Base-by-base conservation (phyloP, 139 green algal species). In the Micractinium sp. region DNA sequence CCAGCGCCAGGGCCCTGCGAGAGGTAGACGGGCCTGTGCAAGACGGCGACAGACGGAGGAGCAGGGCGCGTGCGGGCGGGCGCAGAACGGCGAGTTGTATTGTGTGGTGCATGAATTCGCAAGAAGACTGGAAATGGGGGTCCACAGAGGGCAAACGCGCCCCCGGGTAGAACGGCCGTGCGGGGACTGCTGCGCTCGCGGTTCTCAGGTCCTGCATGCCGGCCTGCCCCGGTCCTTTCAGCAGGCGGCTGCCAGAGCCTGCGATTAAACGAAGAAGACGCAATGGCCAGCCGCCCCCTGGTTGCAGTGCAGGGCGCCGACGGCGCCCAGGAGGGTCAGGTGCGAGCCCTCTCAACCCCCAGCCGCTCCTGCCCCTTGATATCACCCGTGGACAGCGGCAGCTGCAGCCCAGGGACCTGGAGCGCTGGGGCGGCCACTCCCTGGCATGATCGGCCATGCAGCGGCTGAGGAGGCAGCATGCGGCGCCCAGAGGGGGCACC, bases 361-460 rank as follows among this genome's bases (percentile, higher is more conserved):
- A 56, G 47, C 5, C 9, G 47, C 47, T 56, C 47, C 47, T 16
- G 47, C 47, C 5, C 47, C 7, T 56, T 56, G 47, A 9, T 5
- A 56, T 5, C 47, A 56, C 47, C 47, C 47, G 47, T 56, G 47
- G 47, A 9, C 47, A 56, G 47, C 71, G 29, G 3, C 71, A 23
- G 29, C 29, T 20, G 71, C 71, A 19, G 71, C 71, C 71, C 23
- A 27, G 71, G 71, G 27, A n/a, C 18, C 71, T 56, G 47, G 47
- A 56, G 47, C 47, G 47, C 47, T 56, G 47, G 47, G 47, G 47
- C 31, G 20, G 25, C 77, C 25, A 31, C 79, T 36, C 33, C 27
- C n/a, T n/a, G 56, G 81, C 81, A 86, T 86, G 81, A 86, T 83
- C 81, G 60, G 81, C 81, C 81, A 86, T 86, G 81, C 81, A 86